A percentile compares a stretch with the other conserved stretches of the same genome.
Evolutionary conservation across 208 protist species (phyloP).

Genomic region (Leishmania amazonensis): DNA sequence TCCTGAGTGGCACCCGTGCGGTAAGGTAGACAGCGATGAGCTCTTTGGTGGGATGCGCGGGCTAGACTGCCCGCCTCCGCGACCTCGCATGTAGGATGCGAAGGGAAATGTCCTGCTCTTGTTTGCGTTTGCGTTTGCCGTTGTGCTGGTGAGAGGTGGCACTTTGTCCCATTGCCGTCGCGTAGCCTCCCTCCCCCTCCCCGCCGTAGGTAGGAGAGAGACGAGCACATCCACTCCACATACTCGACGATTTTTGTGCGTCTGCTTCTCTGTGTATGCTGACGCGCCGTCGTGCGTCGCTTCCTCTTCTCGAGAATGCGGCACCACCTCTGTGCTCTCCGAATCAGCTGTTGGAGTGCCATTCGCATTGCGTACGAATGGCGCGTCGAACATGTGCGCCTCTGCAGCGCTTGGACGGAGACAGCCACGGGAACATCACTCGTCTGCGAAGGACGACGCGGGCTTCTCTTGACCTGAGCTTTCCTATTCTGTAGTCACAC

Average conservation of each 20-base stretch:
- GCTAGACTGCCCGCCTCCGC: conserved; percentile 12
- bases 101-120: no score
- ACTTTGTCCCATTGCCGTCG: neutral
- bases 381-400: neutral
- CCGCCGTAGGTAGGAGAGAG: neutral
- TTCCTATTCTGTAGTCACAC: neutral
- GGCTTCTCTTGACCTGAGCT: neutral
- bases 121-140: neutral
- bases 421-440: neutral
- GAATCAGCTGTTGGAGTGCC: neutral
- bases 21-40: conserved; percentile 9
- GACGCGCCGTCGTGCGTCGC: neutral
- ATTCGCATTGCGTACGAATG: neutral
- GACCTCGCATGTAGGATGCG: conserved; percentile 4
- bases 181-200: neutral
- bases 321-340: neutral
- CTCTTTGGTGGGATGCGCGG: conserved; percentile 6
- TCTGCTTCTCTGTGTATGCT: neutral
- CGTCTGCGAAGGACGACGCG: neutral
- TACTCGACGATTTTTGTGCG: neutral
- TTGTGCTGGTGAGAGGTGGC: neutral
- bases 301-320: neutral
- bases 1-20: conserved; percentile 8
- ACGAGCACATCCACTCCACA: neutral
- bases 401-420: neutral